phyloP scores from a whole-genome alignment of 2,329 filamentous ascomycete genomes.

The Thielaviopsis ethacetica region DNA sequence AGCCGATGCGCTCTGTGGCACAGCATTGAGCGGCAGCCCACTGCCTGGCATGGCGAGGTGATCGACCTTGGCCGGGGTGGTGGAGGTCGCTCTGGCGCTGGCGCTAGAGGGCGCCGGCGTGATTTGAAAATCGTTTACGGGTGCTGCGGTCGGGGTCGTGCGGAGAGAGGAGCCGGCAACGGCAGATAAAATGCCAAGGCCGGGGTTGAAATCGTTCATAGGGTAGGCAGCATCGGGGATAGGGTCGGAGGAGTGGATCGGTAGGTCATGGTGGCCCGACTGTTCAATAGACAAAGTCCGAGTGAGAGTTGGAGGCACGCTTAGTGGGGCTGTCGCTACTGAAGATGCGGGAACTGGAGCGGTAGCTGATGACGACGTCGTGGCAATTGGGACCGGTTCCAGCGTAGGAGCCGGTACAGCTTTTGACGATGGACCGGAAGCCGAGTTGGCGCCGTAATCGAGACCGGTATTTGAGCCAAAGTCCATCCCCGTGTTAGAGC shows the following conservation, averaged over 20 bases:
- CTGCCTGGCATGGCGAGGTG: conserved; percentile 10
- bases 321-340: background rate
- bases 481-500: background rate
- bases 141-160: background rate
- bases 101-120: background rate
- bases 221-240: conserved; percentile 12
- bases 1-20: conserved; percentile 4
- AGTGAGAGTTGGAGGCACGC: background rate
- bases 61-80: conserved; percentile 5
- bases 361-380: background rate
- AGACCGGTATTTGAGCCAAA: conserved; percentile 3
- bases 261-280: conserved; percentile 3
- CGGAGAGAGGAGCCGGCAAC: background rate
- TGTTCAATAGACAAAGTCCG: background rate
- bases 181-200: background rate
- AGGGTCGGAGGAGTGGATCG: conserved; percentile 11
- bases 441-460: background rate
- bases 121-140: background rate
- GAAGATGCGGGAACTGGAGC: background rate
- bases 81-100: background rate
- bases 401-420: no score
- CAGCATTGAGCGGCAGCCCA: conserved; percentile 4
- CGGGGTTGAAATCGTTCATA: conserved; percentile 7
- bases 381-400: no score
- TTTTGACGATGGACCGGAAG: background rate